Conservation (phyloP, 352 stramenopile genomes). For the Pythium phragmiticola region DNA sequence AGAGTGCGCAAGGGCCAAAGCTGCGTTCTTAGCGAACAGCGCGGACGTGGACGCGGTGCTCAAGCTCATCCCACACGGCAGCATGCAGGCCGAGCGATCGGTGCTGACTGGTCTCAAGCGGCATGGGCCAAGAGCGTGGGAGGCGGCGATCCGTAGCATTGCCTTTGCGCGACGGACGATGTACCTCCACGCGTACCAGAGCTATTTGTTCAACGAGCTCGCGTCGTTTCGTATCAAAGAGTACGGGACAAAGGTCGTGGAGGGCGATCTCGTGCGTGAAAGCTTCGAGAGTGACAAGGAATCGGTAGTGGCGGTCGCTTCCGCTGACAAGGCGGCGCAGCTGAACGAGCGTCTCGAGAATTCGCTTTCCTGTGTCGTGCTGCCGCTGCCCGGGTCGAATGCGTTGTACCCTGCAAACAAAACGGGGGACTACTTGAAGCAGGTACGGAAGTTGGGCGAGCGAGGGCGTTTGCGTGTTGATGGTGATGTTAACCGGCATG, state of each 20-base stretch:
- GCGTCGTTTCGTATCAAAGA: constrained; percentile 47
- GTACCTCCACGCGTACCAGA: constrained; percentile 82
- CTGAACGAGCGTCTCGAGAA: constrained; percentile 35
- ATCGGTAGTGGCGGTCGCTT: constrained; percentile 40
- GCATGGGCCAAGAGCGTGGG: constrained; percentile 43
- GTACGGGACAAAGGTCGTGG: constrained; percentile 40
- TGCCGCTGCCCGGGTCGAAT: constrained; percentile 62
- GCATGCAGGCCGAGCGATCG: constrained; percentile 49
- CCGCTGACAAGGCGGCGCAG: constrained; percentile 33
- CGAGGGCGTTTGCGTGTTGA: no score
- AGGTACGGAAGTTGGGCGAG: constrained; percentile 30
- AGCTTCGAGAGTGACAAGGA: constrained; percentile 6
- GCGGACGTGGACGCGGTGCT: constrained; percentile 55
- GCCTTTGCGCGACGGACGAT: constrained; percentile 62
- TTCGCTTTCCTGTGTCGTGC: constrained; percentile 40
- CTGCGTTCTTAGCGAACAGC: constrained; percentile 38
- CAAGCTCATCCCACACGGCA: constrained; percentile 43
- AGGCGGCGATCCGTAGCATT: constrained; percentile 51
- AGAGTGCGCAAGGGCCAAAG: constrained; percentile 39
- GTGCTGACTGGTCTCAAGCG: constrained; percentile 69
- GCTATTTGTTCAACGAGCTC: constrained; percentile 69
- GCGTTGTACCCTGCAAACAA: constrained; percentile 45
- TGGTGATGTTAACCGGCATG: background rate
- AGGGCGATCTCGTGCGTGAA: constrained; percentile 51
- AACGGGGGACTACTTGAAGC: constrained; percentile 36